phyloP scores from a whole-genome alignment of 176 grass and related monocot species.

The Stipa capillata region DNA sequence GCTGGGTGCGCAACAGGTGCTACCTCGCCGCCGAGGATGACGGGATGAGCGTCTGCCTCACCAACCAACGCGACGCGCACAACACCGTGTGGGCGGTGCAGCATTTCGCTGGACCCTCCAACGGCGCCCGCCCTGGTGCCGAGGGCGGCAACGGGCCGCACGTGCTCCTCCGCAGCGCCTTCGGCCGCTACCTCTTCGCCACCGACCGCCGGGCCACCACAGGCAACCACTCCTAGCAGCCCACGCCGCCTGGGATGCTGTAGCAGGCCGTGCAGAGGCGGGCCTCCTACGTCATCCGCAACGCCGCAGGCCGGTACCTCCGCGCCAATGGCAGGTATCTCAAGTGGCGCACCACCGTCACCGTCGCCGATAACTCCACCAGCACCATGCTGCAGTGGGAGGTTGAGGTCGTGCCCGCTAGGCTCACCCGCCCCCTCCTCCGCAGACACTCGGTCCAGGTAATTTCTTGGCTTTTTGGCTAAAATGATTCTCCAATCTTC shows the following conservation, averaged over 20 bases:
- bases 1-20: conserved; percentile 10
- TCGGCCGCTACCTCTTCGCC: conserved; percentile 32
- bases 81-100: conserved; percentile 44
- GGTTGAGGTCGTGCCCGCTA: conserved; percentile 20
- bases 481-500: background rate
- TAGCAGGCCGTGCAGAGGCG: conserved; percentile 7
- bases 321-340: conserved; percentile 1
- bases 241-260: background rate
- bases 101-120: background rate
- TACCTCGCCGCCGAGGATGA: conserved; percentile 26
- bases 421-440: background rate
- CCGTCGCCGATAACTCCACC: conserved; percentile 9
- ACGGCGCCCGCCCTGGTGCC: background rate
- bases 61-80: conserved; percentile 18
- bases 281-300: conserved; percentile 16
- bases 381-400: conserved; percentile 38
- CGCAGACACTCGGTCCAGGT: no score
- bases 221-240: background rate
- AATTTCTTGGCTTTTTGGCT: background rate
- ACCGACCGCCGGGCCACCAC: background rate
- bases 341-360: conserved; percentile 1
- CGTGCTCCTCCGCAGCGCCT: conserved; percentile 28
- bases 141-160: conserved; percentile 8
- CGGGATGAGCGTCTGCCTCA: conserved; percentile 4
- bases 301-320: background rate